Conservation (phyloP, 2,329 filamentous ascomycete genomes). For the Bipolaris zeicola region DNA sequence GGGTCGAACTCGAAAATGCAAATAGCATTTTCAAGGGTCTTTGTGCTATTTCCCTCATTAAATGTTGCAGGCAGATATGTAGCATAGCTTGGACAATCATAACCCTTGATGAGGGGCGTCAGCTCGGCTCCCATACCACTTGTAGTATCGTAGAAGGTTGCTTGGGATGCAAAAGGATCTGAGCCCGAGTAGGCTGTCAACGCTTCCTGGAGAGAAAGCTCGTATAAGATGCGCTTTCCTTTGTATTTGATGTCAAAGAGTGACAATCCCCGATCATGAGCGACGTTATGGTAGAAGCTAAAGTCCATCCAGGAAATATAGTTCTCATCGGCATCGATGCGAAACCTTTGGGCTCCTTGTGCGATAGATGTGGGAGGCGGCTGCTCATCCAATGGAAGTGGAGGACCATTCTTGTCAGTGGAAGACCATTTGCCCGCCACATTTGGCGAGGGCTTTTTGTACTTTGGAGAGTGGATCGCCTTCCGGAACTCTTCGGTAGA, state of each 20-base stretch:
- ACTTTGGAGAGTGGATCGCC: constrained; percentile 52
- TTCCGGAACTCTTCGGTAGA: constrained; percentile 56
- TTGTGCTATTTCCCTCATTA: constrained; percentile 44
- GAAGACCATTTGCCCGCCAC: constrained; percentile 56
- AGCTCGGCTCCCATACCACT: constrained; percentile 57
- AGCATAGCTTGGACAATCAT: constrained; percentile 60
- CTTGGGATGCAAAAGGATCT: constrained; percentile 55
- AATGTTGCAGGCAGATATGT: constrained; percentile 58
- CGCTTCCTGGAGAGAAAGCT: constrained; percentile 61
- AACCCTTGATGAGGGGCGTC: constrained; percentile 53
- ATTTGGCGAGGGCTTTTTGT: constrained; percentile 55
- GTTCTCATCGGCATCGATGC: constrained; percentile 51
- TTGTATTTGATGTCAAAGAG: constrained; percentile 61
- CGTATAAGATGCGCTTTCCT: constrained; percentile 61
- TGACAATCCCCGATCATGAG: constrained; percentile 55
- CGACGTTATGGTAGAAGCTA: constrained; percentile 59
- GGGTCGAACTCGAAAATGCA: constrained; percentile 49
- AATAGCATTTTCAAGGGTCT: constrained; percentile 42
- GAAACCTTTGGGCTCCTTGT: constrained; percentile 51
- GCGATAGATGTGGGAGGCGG: constrained; percentile 59
- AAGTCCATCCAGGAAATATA: constrained; percentile 61
- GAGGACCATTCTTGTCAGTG: constrained; percentile 50
- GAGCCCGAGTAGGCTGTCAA: constrained; percentile 59
- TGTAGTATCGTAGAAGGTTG: constrained; percentile 55
- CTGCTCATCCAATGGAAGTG: constrained; percentile 56